Evolutionary conservation across 2,329 filamentous ascomycete genomes (phyloP).

Genomic region (Scytalidium lignicola): DNA sequence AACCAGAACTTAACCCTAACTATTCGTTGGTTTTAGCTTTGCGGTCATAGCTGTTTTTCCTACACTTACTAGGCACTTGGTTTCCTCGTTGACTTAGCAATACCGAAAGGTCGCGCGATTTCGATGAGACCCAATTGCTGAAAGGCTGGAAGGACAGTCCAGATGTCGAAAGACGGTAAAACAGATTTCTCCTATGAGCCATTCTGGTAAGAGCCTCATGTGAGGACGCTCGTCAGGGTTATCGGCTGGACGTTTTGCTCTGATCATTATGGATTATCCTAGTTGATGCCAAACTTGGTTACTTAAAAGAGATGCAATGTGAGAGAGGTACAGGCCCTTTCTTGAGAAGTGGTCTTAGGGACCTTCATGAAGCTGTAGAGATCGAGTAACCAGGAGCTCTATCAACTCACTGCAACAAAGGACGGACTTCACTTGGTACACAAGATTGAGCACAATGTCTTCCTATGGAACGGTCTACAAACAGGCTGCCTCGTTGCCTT

Average conservation of each 20-base stretch:
- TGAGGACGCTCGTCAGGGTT: constrained; percentile 71
- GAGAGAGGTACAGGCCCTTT: constrained; percentile 37
- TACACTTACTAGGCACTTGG: constrained; percentile 54
- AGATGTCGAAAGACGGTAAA: constrained; percentile 49
- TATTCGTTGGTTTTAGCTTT: constrained; percentile 70
- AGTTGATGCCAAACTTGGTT: constrained; percentile 34
- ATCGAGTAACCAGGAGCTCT: constrained; percentile 19
- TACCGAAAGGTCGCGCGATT: constrained; percentile 42
- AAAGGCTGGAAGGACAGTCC: constrained; percentile 49
- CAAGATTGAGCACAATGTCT: constrained; percentile 26
- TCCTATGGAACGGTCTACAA: constrained; percentile 24
- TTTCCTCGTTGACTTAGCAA: constrained; percentile 21
- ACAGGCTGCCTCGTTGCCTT: constrained; percentile 22
- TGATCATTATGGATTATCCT: constrained; percentile 57
- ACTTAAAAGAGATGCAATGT: constrained; percentile 30
- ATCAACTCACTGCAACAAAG: constrained; percentile 19
- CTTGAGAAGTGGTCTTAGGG: constrained; percentile 44
- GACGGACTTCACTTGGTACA: constrained; percentile 11
- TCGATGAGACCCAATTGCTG: constrained; percentile 41
- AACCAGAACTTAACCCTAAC: constrained; percentile 98
- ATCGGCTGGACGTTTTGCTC: constrained; percentile 61
- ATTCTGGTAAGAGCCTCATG: constrained; percentile 68
- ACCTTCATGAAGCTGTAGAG: constrained; percentile 32
- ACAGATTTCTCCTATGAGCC: constrained; percentile 67
- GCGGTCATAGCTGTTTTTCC: constrained; percentile 64